phyloP scores from a whole-genome alignment of 164 flowering plant species.

The Umbellularia californica region DNA sequence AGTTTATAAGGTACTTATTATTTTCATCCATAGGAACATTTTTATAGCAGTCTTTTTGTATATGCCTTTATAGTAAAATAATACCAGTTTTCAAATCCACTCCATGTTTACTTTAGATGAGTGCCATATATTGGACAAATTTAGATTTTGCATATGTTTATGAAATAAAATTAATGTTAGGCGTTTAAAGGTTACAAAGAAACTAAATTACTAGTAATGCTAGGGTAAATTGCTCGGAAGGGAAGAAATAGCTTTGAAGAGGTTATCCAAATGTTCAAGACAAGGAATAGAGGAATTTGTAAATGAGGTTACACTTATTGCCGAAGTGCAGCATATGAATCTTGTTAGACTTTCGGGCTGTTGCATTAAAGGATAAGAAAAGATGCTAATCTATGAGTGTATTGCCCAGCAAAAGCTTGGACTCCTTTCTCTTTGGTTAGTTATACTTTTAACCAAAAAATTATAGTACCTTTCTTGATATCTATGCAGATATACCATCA shows the following conservation, averaged over 20 bases:
- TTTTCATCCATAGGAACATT: too few relatives aligned
- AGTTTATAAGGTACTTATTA: slow-evolving; percentile 29
- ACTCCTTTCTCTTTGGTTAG: slow-evolving; percentile 24
- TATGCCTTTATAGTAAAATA: too few relatives aligned
- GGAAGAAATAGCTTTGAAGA: slow-evolving; percentile 35
- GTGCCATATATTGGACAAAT: too few relatives aligned
- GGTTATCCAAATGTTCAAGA: slow-evolving; percentile 27
- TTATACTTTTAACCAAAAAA: not conserved
- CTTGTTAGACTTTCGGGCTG: slow-evolving; percentile 37
- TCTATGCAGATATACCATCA: too few relatives aligned
- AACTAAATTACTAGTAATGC: not conserved
- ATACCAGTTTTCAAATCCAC: too few relatives aligned
- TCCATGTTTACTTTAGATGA: too few relatives aligned
- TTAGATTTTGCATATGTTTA: not conserved
- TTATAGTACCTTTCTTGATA: not conserved
- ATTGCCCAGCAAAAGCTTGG: slow-evolving; percentile 35
- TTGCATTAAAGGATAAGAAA: slow-evolving; percentile 31
- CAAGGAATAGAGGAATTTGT: slow-evolving; percentile 37
- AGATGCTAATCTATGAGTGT: slow-evolving; percentile 37
- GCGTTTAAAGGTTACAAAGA: too few relatives aligned
- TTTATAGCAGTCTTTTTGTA: too few relatives aligned
- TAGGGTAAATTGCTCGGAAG: slow-evolving; percentile 32
- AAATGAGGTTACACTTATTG: slow-evolving; percentile 30
- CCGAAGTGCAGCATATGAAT: slow-evolving; percentile 40
- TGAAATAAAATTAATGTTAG: too few relatives aligned